Base-by-base conservation (phyloP, 2,329 filamentous ascomycete species). In the Phyllachora maydis region DNA sequence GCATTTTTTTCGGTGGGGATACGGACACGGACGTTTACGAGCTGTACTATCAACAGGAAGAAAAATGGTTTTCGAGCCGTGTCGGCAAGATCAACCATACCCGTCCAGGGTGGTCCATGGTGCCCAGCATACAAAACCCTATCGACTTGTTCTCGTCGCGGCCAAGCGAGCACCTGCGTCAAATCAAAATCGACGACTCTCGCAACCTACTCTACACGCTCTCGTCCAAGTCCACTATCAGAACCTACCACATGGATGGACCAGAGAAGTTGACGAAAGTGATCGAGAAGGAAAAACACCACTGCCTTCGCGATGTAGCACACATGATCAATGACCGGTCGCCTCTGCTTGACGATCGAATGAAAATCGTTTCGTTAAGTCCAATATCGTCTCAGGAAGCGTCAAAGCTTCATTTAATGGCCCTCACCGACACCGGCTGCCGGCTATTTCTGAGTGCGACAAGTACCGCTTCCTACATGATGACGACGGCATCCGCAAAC, bases 31-130 rank as follows among this genome's bases (percentile, higher is more conserved):
- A 95, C 37, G 68, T 98, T 22, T 79, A 88, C 44, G 88, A 98
- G 48, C 64, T 98, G 25, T 83, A 76, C 35, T 98, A 98, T 43
- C 85, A 95, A 47, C 82, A 92, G 40, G 82, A 95, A 45, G 88
- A 98, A 49, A 75, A 77, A 36, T 98, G 88, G 88, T 98, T 98
- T 42, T 74, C 77, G 25, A 82, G 71, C 45, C 67, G 76, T 33
- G 90, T 79, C 42, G 71, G 74, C 29, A 92, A 83, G 49, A 70
- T 85, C 32, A 90, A 90, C 42, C 88, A 93, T 44, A 85, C 74
- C 23, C 73, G 65, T 42, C 69, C 65, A 4, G 71, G 74, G 16
- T 72, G 77, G 55, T 60, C 62, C 26, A 71, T 65, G 8, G 59
- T 75, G 3, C 8, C 20, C 1, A 53, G 47, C 1, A 33, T 65